A percentile compares a stretch with the other conserved stretches of the same genome.
Evolutionary conservation across 176 grass and related monocot species (phyloP).

Genomic region (Dactylis glomerata): DNA sequence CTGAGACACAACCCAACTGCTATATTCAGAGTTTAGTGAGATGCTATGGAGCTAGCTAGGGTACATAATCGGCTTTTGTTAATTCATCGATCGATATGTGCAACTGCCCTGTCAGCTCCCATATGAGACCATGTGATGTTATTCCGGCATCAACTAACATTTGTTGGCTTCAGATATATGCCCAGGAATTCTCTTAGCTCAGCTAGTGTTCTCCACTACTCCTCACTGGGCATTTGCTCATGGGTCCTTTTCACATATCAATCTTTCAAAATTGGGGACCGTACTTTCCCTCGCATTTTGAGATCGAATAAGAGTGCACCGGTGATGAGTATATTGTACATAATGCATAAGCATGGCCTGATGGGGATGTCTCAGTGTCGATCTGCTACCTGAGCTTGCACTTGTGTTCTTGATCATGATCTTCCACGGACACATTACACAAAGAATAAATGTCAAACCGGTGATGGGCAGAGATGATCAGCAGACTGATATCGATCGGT

Average conservation of each 20-base stretch:
- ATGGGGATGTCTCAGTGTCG: constrained; percentile 38
- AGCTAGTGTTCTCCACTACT: constrained; percentile 41
- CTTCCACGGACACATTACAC: background rate
- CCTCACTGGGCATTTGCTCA: constrained; percentile 27
- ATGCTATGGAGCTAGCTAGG: background rate
- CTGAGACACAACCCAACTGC: constrained; percentile 34
- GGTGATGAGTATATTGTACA: constrained; percentile 34
- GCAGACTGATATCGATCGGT: background rate
- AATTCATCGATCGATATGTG: background rate
- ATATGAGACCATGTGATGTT: constrained; percentile 34
- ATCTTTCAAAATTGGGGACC: constrained; percentile 33
- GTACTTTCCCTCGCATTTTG: background rate
- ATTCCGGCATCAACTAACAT: constrained; percentile 41
- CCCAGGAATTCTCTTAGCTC: constrained; percentile 23
- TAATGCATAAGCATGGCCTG: constrained; percentile 22
- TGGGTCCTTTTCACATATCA: constrained; percentile 38
- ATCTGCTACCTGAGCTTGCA: constrained; percentile 57
- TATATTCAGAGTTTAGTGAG: constrained; percentile 37
- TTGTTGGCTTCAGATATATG: constrained; percentile 48
- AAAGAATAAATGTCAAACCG: constrained; percentile 46
- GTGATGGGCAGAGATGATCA: constrained; percentile 1
- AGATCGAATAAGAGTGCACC: constrained; percentile 23
- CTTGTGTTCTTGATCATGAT: constrained; percentile 34
- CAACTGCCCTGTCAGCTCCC: constrained; percentile 13
- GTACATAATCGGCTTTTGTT: constrained; percentile 9